Evolutionary conservation across 2,329 filamentous ascomycete genomes (phyloP).

Genomic region (Cordyceps fumosorosea): DNA sequence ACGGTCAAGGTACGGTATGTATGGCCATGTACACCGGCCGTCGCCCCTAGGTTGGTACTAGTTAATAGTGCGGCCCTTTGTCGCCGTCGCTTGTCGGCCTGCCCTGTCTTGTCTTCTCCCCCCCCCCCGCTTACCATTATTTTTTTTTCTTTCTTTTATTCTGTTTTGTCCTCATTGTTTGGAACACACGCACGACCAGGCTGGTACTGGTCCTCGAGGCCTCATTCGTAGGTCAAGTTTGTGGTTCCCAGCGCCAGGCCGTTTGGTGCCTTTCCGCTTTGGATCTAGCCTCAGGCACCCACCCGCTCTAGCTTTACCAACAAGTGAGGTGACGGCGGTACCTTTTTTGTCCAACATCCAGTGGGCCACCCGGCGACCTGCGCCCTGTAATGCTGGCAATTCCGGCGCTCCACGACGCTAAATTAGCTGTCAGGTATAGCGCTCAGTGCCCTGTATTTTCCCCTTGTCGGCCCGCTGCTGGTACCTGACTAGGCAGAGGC

Average conservation of each 20-base stretch:
- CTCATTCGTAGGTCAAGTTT: background rate
- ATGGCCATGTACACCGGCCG: background rate
- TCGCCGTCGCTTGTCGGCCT: background rate
- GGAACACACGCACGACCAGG: background rate
- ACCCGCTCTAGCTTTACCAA: background rate
- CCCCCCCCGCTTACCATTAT: background rate
- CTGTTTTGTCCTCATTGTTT: no score
- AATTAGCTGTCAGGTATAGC: background rate
- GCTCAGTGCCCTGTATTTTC: background rate
- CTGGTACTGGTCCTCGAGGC: background rate
- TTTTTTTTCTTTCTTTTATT: no score
- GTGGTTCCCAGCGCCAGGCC: background rate
- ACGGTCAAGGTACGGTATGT: background rate
- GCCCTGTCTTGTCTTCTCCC: background rate
- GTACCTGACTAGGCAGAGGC: background rate
- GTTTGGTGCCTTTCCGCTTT: slow-evolving; percentile 6
- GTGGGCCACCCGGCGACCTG: background rate
- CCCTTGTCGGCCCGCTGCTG: slow-evolving; percentile 1
- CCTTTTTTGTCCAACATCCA: no score
- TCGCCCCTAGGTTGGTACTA: background rate
- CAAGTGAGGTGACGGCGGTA: background rate
- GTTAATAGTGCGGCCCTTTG: no score
- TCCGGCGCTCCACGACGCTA: background rate
- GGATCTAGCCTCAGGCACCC: slow-evolving; percentile 8
- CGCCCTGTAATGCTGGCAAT: background rate